Evolutionary conservation across 1,284 basidiomycete species (phyloP).

Genomic region (Cryptococcus wingfieldii): DNA sequence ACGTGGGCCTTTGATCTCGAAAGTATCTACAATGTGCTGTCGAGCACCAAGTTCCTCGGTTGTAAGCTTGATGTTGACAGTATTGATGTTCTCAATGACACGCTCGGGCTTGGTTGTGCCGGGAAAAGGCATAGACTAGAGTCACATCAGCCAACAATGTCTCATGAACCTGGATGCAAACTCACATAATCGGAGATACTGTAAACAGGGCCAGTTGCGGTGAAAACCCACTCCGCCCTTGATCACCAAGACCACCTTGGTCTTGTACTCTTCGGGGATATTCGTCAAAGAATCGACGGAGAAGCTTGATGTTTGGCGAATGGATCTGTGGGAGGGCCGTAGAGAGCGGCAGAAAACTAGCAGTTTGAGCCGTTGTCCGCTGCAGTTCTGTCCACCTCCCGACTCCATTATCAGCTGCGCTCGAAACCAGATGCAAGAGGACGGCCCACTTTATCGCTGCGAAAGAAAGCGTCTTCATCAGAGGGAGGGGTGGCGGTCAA

Average conservation of each 20-base stretch:
- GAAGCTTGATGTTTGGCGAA: slow-evolving; percentile 43
- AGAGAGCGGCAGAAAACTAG: slow-evolving; percentile 48
- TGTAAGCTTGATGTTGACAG: slow-evolving; percentile 51
- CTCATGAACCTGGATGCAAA: background rate
- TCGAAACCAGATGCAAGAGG: background rate
- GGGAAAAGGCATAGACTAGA: slow-evolving; percentile 55
- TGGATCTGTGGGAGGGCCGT: slow-evolving; percentile 30
- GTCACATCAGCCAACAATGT: background rate
- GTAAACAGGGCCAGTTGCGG: slow-evolving; percentile 33
- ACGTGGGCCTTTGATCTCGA: slow-evolving; percentile 31
- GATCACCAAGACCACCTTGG: slow-evolving; percentile 54
- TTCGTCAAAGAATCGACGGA: slow-evolving; percentile 44
- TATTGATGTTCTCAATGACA: slow-evolving; percentile 53
- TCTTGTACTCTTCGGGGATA: slow-evolving; percentile 58
- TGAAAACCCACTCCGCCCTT: slow-evolving; percentile 51
- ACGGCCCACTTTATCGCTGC: slow-evolving; percentile 55
- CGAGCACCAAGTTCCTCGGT: slow-evolving; percentile 46
- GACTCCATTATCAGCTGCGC: background rate
- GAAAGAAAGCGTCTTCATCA: slow-evolving; percentile 59
- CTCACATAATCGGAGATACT: slow-evolving; percentile 51
- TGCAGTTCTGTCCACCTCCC: slow-evolving; percentile 43
- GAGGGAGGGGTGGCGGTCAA: slow-evolving; percentile 28
- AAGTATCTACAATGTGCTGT: slow-evolving; percentile 45
- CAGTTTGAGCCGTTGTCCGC: slow-evolving; percentile 56
- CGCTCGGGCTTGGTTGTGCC: slow-evolving; percentile 54